Evolutionary conservation across 2,329 filamentous ascomycete species (phyloP), one percentile per base, ranked within the genome.

Genomic region (Pyrenochaeta sp.): DNA sequence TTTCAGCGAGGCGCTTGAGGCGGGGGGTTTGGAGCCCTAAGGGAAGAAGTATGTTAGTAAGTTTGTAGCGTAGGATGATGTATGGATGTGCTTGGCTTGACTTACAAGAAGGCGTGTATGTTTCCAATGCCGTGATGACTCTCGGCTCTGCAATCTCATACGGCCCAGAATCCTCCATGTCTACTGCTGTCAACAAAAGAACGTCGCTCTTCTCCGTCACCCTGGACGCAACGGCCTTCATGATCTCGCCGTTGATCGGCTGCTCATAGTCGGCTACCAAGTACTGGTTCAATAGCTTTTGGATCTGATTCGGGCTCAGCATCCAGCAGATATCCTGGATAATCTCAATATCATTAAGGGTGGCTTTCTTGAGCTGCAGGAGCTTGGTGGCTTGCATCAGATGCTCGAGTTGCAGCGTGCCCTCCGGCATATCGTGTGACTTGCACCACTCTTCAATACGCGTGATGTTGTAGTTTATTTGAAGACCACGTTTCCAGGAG

Each of bases 321-420:
- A 98, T 98, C 94, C 94, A 98, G 86, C 95, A 99, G 72, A 99
- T 99, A 77, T 99, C 95, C 82, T 99, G 95, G 73, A 99, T 99
- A 72, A 99, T 99, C 81, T 99, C 95, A 72, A 99, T 99, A 74
- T 99, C 95, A 77, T 98, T 99, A 76, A 99, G 82, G 0, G 95
- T 99, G 8, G 95, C 95, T 83, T 99, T 99, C 89, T 99, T 99
- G 64, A 99, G 85, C 79, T 99, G 95, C 65, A 99, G 85, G 64
- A 99, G 89, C 83, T 99, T 99, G 22, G 95, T 99, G 52, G 95
- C 95, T 91, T 98, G 94, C 95, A 99, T 99, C 69, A 99, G 82
- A 83, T 99, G 95, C 83, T 99, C 95, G 55, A 99, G 86, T 81
- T 98, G 94, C 52, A 99, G 85, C 30, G 94, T 99, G 54, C 95